Base-by-base conservation (phyloP, 2,329 filamentous ascomycete species). In the Phialophora tarda region DNA sequence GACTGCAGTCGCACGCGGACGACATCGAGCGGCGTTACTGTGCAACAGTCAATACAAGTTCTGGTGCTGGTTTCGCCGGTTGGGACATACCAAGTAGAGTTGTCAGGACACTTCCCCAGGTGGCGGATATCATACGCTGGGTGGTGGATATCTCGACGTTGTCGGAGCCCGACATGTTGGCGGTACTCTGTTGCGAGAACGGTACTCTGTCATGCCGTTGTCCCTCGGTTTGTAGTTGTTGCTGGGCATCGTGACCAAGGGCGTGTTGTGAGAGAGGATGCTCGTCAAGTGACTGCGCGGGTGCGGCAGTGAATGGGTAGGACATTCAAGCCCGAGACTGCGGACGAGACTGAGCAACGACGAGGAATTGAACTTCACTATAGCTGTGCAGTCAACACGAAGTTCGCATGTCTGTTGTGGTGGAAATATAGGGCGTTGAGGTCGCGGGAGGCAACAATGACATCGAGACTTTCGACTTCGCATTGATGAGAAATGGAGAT, bases 111-210 rank as follows among this genome's bases (percentile, higher is more conserved):
- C 93, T 98, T 66, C 95, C 95, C 62, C 90, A 90, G 71, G 94
- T 91, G 58, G 95, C 95, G 64, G 94, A 97, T 62, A 96, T 78
- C 95, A 99, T 99, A 82, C 94, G 95, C 81, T 98, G 94, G 12
- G 85, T 80, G 24, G 93, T 86, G 4, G 93, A 93, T 71, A 96
- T 92, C 68, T 94, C 71, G 47, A 66, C 26, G 17, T 38, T 28
- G 17, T 63, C 66, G 38, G 63, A 62, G 51, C 34, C 59, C 21
- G 71, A 68, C 71, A 71, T 70, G 51, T 38, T 66, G 64, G 28
- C 57, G 51, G 63, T 59, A 63, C 68, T 63, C 65, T 64, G 58
- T 58, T 71, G 60, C 61, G 63, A 47, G 70, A 65, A 24, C 44
- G 41, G 68, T 70, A 71, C 62, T 72, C 72, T 70, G 67, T 73